Percentiles rank a stretch among this genome's conserved stretches.
phyloP scores from a whole-genome alignment of 2,329 filamentous ascomycete genomes.

The Aspergillus caelatus region DNA sequence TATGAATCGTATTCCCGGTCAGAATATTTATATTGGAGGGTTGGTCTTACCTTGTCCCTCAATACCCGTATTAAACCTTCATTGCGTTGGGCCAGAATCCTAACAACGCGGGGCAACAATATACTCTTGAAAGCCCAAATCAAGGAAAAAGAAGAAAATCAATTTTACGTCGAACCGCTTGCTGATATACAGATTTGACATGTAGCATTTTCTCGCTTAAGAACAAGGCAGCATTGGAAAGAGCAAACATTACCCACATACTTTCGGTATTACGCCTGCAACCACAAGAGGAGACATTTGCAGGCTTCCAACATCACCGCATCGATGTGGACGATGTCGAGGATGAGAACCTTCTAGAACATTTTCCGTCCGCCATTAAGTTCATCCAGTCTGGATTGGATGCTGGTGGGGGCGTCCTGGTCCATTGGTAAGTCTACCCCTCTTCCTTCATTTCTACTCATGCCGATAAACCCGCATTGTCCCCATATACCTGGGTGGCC shows the following conservation, averaged over 20 bases:
- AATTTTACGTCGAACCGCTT: background rate
- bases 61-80: constrained; percentile 5
- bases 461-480: background rate
- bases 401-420: constrained; percentile 61
- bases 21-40: constrained; percentile 79
- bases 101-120: constrained; percentile 9
- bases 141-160: background rate
- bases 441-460: constrained; percentile 6
- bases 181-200: constrained; percentile 10
- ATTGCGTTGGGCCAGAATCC: background rate
- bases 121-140: background rate
- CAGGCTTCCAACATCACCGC: constrained; percentile 70
- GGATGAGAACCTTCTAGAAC: constrained; percentile 80
- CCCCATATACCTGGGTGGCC: background rate
- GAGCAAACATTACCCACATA: constrained; percentile 82
- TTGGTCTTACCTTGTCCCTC: constrained; percentile 43
- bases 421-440: constrained; percentile 66
- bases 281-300: constrained; percentile 58
- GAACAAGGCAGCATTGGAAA: constrained; percentile 68
- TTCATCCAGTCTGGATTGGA: constrained; percentile 82
- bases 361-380: constrained; percentile 73
- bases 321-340: constrained; percentile 90
- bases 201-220: constrained; percentile 77
- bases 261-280: constrained; percentile 76
- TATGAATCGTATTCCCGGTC: constrained; percentile 69